A percentile compares a stretch with the other conserved stretches of the same genome.
Conservation (phyloP, 2,329 filamentous ascomycete species). For the Aspergillus hiratsukae region DNA sequence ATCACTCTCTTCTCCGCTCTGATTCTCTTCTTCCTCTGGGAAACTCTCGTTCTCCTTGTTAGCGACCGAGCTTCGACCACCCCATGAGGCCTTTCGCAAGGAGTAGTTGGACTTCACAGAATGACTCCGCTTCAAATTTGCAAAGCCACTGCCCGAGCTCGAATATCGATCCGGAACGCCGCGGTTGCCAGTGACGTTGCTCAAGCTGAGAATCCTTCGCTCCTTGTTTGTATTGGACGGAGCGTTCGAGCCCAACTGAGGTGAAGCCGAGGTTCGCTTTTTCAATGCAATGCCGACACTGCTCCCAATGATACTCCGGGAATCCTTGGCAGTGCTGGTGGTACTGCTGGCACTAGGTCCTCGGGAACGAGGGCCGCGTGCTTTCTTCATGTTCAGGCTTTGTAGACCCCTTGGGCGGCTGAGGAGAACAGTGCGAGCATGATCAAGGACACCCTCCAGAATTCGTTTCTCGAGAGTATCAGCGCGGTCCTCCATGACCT, state of each 20-base stretch:
- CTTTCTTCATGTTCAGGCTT: constrained; percentile 50
- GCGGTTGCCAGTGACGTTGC: constrained; percentile 76
- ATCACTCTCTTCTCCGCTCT: constrained; percentile 48
- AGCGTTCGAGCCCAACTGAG: constrained; percentile 40
- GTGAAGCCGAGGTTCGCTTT: constrained; percentile 47
- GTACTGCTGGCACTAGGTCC: constrained; percentile 32
- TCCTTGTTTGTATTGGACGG: constrained; percentile 50
- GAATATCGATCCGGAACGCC: constrained; percentile 29
- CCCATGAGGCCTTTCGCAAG: constrained; percentile 67
- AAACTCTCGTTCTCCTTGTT: constrained; percentile 62
- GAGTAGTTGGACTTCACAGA: constrained; percentile 64
- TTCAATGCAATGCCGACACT: constrained; percentile 46
- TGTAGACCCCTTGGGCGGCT: constrained; percentile 59
- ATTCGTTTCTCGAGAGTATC: constrained; percentile 88
- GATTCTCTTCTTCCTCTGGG: constrained; percentile 59
- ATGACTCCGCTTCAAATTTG: constrained; percentile 70
- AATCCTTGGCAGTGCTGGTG: constrained; percentile 31
- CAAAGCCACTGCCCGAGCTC: constrained; percentile 38
- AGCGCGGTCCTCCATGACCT: constrained; percentile 83
- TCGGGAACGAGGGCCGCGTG: constrained; percentile 41
- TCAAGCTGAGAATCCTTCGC: constrained; percentile 83
- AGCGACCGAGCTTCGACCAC: constrained; percentile 43
- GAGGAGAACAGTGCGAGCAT: constrained; percentile 78
- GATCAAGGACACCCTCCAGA: constrained; percentile 91
- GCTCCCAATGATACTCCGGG: constrained; percentile 35